Base-by-base conservation (phyloP, 2,329 filamentous ascomycete genomes). In the Fulvia fulva region DNA sequence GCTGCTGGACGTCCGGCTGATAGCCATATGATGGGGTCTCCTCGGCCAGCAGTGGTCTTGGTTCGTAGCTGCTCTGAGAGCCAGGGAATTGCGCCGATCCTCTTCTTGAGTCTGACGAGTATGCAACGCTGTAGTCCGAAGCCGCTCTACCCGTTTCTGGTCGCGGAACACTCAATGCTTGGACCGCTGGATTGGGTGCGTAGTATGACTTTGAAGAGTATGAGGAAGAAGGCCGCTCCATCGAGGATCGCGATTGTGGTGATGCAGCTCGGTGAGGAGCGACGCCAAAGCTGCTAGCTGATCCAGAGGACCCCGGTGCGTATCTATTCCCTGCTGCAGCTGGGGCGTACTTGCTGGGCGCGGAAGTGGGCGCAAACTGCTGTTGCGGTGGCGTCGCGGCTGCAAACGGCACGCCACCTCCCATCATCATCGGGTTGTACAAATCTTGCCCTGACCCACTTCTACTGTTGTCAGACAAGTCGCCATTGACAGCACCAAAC, bases 401-500 rank as follows among this genome's bases (percentile, higher is more conserved):
- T n/a, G 65, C 60, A 21, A 67, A 65, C 11, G 67, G 46, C 11
- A 64, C 55, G n/a, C 64, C 59, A 67, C 82, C 50, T 45, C 59
- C 64, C 43, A 59, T 63, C 64, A 68, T 63, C 59, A 69, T 84
- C 5, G 80, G 76, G 11, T 86, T 87, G 70, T 94, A 95, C 5
- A 89, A 75, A 65, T 63, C 58, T 14, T 59, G 55, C 2, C 97
- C 92, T 47, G 90, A 85, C 66, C 82, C 85, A 4, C 82, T 84
- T 3, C 77, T 73, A 51, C 76, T 79, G 46, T 80, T 67, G 34
- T 64, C 63, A 19, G 77, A 75, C 16, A 73, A 78, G 30, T 86
- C 85, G n/a, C 88, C 85, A 26, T 88, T 81, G 53, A 97, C 85
- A 55, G 88, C 88, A 7, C 89, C 87, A 72, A 99, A 97, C 1